Evolutionary conservation across 1,139 yeast genomes (phyloP), one percentile per base, ranked within the genome.

Genomic region (Eremothecium sinecaudum): DNA sequence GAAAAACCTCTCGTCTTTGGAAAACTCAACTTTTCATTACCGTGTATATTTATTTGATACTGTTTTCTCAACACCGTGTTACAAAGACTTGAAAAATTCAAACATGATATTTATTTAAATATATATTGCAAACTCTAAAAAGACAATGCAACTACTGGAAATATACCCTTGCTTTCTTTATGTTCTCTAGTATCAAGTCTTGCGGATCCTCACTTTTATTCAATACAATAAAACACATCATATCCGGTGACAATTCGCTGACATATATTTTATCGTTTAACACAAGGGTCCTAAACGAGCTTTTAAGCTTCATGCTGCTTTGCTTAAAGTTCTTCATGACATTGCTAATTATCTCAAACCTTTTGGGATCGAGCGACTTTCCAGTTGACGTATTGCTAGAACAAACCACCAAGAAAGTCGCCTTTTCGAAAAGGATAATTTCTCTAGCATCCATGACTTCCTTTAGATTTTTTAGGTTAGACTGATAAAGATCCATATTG

Each of bases 251-350:
- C 17, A 63, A 40, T 34, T 75, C 81, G 33, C 59, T 53, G 12
- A 63, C 62, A 40, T 59, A 62, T 3, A 63, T 73, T 34, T 73
- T 69, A 11, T 94, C 94, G 40, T 81, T 75, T 29, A 90, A 66
- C 14, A 82, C 74, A 34, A 87, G 63, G 34, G 83, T 79, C 44
- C 74, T 79, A 58, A 90, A 83, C 1, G 94, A 75, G 33, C 59
- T 54, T 52, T 94, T 73, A 53, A 90, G 68, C 57, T 86, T 86
- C 33, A 86, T 77, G 35, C 93, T 86, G 42, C 94, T 81, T 59
- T 90, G 96, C 52, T 90, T 87, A 60, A 83, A 90, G 10, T 94
- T 86, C 52, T 90, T 90, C 66, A 90, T 84, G 39, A 87, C 86
- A 56, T 86, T 87, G 24, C 94, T 81, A 20, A 90, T 86, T 58